Conservation (phyloP, 768 basidiomycete genomes). For the Serendipita sp. region DNA sequence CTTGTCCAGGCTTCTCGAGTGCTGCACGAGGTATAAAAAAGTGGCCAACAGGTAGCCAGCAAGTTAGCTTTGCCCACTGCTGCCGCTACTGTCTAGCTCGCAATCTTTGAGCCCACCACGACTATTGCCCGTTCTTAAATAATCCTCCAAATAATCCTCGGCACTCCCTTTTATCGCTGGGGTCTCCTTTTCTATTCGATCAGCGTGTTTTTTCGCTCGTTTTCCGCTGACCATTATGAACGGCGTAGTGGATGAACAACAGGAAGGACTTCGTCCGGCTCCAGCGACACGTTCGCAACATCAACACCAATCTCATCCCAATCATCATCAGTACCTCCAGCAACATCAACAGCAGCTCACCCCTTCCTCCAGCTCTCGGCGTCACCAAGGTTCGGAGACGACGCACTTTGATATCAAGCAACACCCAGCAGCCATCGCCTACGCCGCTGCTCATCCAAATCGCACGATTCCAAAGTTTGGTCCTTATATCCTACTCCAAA, state of each 20-base stretch:
- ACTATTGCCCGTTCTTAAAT: no score
- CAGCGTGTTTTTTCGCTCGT: not conserved
- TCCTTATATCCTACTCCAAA: constrained; percentile 87
- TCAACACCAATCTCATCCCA: not conserved
- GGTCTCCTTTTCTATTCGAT: not conserved
- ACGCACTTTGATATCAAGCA: not conserved
- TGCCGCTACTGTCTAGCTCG: no score
- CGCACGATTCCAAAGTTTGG: constrained; percentile 89
- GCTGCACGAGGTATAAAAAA: no score
- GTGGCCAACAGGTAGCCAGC: no score
- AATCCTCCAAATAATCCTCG: no score
- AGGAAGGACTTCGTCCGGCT: not conserved
- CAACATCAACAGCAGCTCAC: not conserved
- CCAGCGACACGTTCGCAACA: not conserved
- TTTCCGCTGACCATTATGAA: not conserved
- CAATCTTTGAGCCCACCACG: no score
- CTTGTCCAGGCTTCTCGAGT: no score
- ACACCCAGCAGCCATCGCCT: constrained; percentile 74
- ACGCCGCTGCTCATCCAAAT: constrained; percentile 62
- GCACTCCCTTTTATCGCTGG: not conserved
- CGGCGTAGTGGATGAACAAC: not conserved
- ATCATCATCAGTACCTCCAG: not conserved
- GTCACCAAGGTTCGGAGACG: not conserved
- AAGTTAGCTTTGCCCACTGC: no score
- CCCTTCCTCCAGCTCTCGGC: not conserved